phyloP scores from a whole-genome alignment of 371 early-diverging fungal genomes.

The Chytridium lagenaria region DNA sequence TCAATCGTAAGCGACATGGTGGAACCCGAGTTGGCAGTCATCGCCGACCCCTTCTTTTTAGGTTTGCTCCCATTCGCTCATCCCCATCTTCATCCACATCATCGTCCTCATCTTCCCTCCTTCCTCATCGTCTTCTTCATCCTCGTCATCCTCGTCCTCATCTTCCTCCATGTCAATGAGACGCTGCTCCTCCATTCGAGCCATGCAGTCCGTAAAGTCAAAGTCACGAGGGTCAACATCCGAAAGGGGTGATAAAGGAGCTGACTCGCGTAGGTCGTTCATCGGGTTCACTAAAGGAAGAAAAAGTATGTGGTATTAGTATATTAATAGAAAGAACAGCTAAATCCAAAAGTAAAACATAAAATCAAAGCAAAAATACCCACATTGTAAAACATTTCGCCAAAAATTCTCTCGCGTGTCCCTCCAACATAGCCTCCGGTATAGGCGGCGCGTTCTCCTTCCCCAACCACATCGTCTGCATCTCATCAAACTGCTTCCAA shows the following conservation, averaged over 20 bases:
- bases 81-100: no score
- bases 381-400: conserved; percentile 67
- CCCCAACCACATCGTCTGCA: conserved; percentile 92
- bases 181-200: conserved; percentile 20
- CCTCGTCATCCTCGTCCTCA: conserved; percentile 23
- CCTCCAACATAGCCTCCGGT: conserved; percentile 65
- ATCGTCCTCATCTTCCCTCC: conserved; percentile 31
- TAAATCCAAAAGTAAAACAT: conserved; percentile 13
- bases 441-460: conserved; percentile 79
- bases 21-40: no score
- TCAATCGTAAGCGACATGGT: not conserved
- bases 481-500: conserved; percentile 88
- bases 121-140: conserved; percentile 35
- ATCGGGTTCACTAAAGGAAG: conserved; percentile 59
- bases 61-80: no score
- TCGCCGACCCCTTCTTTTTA: no score
- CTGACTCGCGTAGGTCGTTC: conserved; percentile 59
- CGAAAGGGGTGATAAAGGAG: conserved; percentile 47
- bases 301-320: no score
- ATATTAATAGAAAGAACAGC: conserved; percentile 15
- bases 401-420: conserved; percentile 79
- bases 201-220: conserved; percentile 48
- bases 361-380: conserved; percentile 1
- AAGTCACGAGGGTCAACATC: conserved; percentile 33
- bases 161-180: conserved; percentile 24